Conservation (phyloP, 1,284 basidiomycete species). For the Trichosporon sp. region DNA sequence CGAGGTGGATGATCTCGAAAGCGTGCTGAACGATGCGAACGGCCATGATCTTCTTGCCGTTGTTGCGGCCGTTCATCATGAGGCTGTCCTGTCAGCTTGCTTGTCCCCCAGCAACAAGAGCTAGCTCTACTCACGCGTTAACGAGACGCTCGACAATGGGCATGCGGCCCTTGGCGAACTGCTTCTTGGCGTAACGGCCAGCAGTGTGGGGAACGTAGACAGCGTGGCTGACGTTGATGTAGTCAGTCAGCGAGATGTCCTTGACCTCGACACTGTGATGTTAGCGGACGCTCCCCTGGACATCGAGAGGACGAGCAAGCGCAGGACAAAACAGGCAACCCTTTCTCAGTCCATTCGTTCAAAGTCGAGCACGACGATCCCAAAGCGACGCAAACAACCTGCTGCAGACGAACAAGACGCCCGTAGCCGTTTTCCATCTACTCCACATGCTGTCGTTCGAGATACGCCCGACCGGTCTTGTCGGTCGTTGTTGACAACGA, state of each 20-base stretch:
- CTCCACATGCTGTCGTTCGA: background rate
- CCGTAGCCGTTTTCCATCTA: background rate
- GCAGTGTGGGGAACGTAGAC: conserved; percentile 98
- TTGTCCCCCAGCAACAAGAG: background rate
- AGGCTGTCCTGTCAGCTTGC: conserved; percentile 55
- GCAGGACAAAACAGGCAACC: background rate
- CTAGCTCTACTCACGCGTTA: conserved; percentile 65
- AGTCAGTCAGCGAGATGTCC: conserved; percentile 97
- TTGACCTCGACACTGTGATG: conserved; percentile 84
- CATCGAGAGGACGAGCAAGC: background rate
- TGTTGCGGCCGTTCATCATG: conserved; percentile 99
- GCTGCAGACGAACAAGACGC: background rate
- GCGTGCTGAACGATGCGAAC: conserved; percentile 99
- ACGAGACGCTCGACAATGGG: conserved; percentile 99
- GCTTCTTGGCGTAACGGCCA: conserved; percentile 98
- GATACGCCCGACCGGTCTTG: background rate
- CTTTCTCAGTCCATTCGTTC: background rate
- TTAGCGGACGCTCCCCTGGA: background rate
- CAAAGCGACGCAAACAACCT: background rate
- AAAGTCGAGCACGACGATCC: background rate
- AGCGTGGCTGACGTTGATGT: conserved; percentile 98
- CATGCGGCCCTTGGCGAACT: conserved; percentile 99
- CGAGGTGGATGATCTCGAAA: conserved; percentile 99
- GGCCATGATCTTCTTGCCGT: conserved; percentile 98
- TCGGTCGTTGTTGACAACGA: background rate